Conservation (phyloP, 2,329 filamentous ascomycete species). For the Neofusicoccum parvum region DNA sequence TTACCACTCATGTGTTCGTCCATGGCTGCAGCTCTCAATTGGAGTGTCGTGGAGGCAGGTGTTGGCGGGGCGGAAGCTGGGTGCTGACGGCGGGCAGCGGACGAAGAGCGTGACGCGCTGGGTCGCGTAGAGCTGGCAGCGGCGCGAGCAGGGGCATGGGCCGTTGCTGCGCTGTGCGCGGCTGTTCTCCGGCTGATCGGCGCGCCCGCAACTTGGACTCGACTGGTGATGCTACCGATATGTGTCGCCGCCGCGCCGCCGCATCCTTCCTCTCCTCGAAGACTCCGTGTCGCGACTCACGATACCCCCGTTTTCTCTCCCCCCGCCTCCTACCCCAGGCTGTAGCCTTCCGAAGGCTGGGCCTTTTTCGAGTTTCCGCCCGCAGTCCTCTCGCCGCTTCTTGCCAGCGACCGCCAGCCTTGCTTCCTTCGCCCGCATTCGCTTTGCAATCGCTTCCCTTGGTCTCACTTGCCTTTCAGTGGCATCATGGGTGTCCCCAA, state of each 20-base stretch:
- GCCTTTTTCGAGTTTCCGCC: not conserved
- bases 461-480: not conserved
- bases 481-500: slow-evolving; percentile 74
- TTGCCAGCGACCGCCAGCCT: slow-evolving; percentile 4
- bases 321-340: not conserved
- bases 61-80: not conserved
- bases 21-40: slow-evolving; percentile 29
- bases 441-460: not conserved
- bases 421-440: not conserved
- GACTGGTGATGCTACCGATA: slow-evolving; percentile 14
- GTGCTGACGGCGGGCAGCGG: not conserved
- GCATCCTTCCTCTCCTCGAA: slow-evolving; percentile 14
- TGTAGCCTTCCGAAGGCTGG: not conserved
- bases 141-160: not conserved
- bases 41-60: not conserved
- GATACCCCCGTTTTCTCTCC: slow-evolving; percentile 21
- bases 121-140: slow-evolving; percentile 8
- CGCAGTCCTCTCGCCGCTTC: slow-evolving; percentile 1
- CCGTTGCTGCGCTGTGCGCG: not conserved
- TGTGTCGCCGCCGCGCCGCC: slow-evolving; percentile 4
- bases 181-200: not conserved
- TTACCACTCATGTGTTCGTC: slow-evolving; percentile 43
- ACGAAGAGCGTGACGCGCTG: slow-evolving; percentile 16
- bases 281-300: slow-evolving; percentile 24
- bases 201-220: not conserved